Percentiles rank a stretch among this genome's conserved stretches.
phyloP scores from a whole-genome alignment of 495 filamentous ascomycete genomes.

The Antarctomyces pellizariae region DNA sequence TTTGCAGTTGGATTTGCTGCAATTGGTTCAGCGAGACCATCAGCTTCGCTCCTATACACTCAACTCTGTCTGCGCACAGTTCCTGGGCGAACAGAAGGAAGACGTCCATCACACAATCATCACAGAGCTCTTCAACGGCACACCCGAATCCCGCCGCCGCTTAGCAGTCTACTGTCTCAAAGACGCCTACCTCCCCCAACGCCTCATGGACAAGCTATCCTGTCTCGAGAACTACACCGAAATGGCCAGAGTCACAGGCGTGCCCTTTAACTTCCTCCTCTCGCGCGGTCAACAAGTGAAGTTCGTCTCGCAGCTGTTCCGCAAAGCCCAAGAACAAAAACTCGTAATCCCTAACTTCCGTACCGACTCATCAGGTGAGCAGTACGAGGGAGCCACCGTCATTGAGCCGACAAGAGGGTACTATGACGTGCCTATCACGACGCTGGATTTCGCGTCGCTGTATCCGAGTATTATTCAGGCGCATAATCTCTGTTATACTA shows the following conservation, averaged over 20 bases:
- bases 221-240: slow-evolving; percentile 96
- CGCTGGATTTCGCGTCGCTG: slow-evolving; percentile 93
- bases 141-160: slow-evolving; percentile 69
- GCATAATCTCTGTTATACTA: slow-evolving; percentile 97
- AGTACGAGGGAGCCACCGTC: slow-evolving; percentile 95
- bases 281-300: slow-evolving; percentile 90
- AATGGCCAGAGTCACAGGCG: slow-evolving; percentile 97
- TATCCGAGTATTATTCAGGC: slow-evolving; percentile 98
- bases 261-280: slow-evolving; percentile 89
- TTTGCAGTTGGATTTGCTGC: slow-evolving; percentile 80
- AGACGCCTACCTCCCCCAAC: slow-evolving; percentile 86
- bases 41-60: slow-evolving; percentile 92
- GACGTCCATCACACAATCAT: slow-evolving; percentile 99
- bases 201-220: slow-evolving; percentile 92
- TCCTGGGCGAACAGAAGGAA: slow-evolving; percentile 93
- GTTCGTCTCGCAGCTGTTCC: slow-evolving; percentile 91
- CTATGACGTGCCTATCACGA: slow-evolving; percentile 85
- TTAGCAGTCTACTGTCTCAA: slow-evolving; percentile 94
- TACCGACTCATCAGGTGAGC: slow-evolving; percentile 41
- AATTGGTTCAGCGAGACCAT: slow-evolving; percentile 81
- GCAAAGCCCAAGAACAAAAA: slow-evolving; percentile 76
- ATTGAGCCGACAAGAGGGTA: slow-evolving; percentile 87
- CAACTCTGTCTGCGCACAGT: slow-evolving; percentile 92
- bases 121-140: slow-evolving; percentile 89
- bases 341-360: slow-evolving; percentile 77